Percentiles rank a stretch among this genome's conserved stretches.
phyloP scores from a whole-genome alignment of 495 filamentous ascomycete genomes.

The Aspergillus hancockii region DNA sequence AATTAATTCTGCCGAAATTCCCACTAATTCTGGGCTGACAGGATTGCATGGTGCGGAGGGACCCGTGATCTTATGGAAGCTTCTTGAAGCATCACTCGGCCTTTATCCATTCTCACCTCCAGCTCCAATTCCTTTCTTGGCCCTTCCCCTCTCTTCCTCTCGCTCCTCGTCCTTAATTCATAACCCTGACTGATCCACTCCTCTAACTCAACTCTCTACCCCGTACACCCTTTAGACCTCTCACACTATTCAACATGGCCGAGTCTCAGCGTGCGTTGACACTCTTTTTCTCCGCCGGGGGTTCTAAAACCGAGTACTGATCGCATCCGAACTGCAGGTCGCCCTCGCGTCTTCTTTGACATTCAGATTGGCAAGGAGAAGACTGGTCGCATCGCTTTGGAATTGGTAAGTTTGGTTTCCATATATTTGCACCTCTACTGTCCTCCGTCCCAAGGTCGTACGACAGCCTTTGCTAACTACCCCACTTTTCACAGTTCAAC shows the following conservation, averaged over 20 bases:
- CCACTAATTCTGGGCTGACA: not conserved
- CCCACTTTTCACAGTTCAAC: slow-evolving; percentile 57
- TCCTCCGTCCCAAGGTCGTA: not conserved
- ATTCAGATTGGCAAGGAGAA: slow-evolving; percentile 73
- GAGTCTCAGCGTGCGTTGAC: slow-evolving; percentile 36
- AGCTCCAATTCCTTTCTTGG: slow-evolving; percentile 10
- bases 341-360: slow-evolving; percentile 85
- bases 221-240: slow-evolving; percentile 13
- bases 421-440: slow-evolving; percentile 1
- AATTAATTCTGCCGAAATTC: too few species aligned
- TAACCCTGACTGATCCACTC: slow-evolving; percentile 3
- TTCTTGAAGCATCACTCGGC: slow-evolving; percentile 41
- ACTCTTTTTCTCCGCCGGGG: slow-evolving; percentile 27
- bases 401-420: slow-evolving; percentile 60
- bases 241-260: slow-evolving; percentile 32
- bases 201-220: slow-evolving; percentile 12
- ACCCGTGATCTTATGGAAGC: slow-evolving; percentile 40
- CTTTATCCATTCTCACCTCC: slow-evolving; percentile 6
- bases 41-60: slow-evolving; percentile 5
- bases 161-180: not conserved
- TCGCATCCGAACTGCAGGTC: slow-evolving; percentile 33
- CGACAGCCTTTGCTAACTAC: slow-evolving; percentile 20
- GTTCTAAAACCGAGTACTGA: slow-evolving; percentile 22
- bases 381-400: slow-evolving; percentile 75
- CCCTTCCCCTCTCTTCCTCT: slow-evolving; percentile 4